Evolutionary conservation across 192 early-diverging fungal species (phyloP), one percentile per base, ranked within the genome.

Genomic region (Gigaspora rosea): DNA sequence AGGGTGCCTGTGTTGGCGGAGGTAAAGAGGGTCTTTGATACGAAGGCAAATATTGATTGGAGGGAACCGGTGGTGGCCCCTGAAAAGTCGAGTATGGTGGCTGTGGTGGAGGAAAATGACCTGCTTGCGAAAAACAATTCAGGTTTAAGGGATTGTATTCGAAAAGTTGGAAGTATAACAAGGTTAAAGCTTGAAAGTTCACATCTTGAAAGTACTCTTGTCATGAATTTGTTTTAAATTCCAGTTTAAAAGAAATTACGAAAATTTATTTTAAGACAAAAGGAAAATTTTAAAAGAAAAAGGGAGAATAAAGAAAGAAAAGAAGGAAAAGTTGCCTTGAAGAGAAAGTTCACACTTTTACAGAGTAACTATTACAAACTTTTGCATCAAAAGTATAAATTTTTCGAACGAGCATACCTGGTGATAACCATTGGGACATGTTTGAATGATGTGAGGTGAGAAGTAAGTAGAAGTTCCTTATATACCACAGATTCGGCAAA

Each of bases 341-440:
- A 41, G 41, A 41, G 41, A 56, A 56, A 56, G 18, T 56, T 5
- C 18, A 8, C 52, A n/a, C 18, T 13, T 4, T 18, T 56, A 18
- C 4, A 18, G 4, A 56, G 0, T 56, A 15, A 56, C 4, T 56
- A 18, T 56, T 54, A 12, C 3, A 56, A 56, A 15, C 12, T 18
- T 27, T 18, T 15, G 4, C 18, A 4, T n/a, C 0, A 56, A 56
- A 27, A n/a, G 18, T 13, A 5, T n/a, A 56, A n/a, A 13, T 56
- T n/a, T 52, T 54, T 15, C 15, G 12, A 18, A 56, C 12, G 18
- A 56, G 18, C 74, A 65, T 49, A 76, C 74, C 74, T 64, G 59
- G 73, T 48, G 74, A 48, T n/a, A 76, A 18, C 74, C 74, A 76
- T 41, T 76, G 74, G 16, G 74, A 76, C 74, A 76, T 76, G 33